These are phyloP conservation scores for Begonia loranthoides DNA, from an alignment of 306 rosid genomes.

Conservation along the genomic window DNA sequence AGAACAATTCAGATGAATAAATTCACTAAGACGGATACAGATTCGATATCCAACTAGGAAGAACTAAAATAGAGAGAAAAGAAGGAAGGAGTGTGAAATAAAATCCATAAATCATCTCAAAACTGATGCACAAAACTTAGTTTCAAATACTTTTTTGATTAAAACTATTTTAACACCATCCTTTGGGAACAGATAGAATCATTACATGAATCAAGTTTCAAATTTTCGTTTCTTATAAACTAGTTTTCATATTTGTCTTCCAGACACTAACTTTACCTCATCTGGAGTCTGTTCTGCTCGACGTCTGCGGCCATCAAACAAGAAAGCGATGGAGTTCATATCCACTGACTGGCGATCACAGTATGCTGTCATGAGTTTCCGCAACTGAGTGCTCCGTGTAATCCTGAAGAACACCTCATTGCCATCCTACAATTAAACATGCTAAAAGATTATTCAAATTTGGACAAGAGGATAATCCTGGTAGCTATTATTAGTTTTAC, in stretches of 20 bases:
- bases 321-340: slow-evolving; percentile 46
- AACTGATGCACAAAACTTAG: too few relatives aligned
- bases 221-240: too few relatives aligned
- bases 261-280: slow-evolving; percentile 25
- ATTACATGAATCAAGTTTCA: too few relatives aligned
- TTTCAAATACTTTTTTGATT: too few relatives aligned
- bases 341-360: slow-evolving; percentile 43
- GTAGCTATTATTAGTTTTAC: too few relatives aligned
- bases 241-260: too few relatives aligned
- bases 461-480: too few relatives aligned
- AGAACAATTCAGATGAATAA: neutral
- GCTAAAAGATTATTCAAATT: too few relatives aligned
- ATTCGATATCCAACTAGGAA: neutral
- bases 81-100: neutral
- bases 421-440: slow-evolving; percentile 25
- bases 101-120: too few relatives aligned
- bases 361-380: slow-evolving; percentile 54
- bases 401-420: slow-evolving; percentile 46
- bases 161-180: too few relatives aligned
- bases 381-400: slow-evolving; percentile 35
- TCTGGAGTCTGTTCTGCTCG: slow-evolving; percentile 51
- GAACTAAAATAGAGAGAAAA: neutral
- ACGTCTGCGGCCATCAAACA: slow-evolving; percentile 59
- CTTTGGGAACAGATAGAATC: too few relatives aligned
- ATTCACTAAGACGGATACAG: neutral